phyloP scores from a whole-genome alignment of 805 yeast species.

The Metschnikowia similis region DNA sequence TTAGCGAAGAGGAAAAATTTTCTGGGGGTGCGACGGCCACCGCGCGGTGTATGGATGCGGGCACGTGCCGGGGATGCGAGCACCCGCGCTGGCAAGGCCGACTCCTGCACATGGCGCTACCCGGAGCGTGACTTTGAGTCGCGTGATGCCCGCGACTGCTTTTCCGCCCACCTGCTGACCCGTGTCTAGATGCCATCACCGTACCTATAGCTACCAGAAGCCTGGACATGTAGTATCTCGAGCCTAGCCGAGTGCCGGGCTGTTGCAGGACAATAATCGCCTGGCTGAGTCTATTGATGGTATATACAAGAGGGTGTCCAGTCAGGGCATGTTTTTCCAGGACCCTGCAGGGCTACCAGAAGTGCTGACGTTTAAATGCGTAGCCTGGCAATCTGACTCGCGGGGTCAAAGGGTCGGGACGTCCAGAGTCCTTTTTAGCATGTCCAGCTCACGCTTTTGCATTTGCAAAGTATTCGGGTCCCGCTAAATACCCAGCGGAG shows the following conservation, averaged over 20 bases:
- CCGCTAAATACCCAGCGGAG: too few relatives aligned
- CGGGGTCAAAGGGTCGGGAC: too few relatives aligned
- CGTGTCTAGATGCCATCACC: too few relatives aligned
- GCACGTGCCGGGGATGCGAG: not conserved
- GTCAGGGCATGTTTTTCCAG: not conserved
- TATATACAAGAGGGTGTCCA: not conserved
- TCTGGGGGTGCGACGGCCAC: slow-evolving; percentile 1
- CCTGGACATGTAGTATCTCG: too few relatives aligned
- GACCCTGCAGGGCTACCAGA: too few relatives aligned
- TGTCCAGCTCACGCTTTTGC: too few relatives aligned
- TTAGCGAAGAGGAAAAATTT: slow-evolving; percentile 1
- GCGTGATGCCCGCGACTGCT: slow-evolving; percentile 1
- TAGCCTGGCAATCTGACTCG: too few relatives aligned
- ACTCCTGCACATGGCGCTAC: not conserved
- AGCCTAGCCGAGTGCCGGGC: not conserved
- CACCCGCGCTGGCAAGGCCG: not conserved
- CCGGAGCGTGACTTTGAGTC: not conserved
- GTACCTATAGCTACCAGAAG: too few relatives aligned
- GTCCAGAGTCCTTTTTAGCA: too few relatives aligned
- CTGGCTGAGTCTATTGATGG: not conserved
- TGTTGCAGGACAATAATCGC: slow-evolving; percentile 5
- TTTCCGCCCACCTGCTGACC: not conserved
- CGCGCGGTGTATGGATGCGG: not conserved
- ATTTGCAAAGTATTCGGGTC: too few relatives aligned
- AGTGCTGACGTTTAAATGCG: too few relatives aligned